Conservation (phyloP, 2,329 filamentous ascomycete genomes). For the Penicillium crustosum region DNA sequence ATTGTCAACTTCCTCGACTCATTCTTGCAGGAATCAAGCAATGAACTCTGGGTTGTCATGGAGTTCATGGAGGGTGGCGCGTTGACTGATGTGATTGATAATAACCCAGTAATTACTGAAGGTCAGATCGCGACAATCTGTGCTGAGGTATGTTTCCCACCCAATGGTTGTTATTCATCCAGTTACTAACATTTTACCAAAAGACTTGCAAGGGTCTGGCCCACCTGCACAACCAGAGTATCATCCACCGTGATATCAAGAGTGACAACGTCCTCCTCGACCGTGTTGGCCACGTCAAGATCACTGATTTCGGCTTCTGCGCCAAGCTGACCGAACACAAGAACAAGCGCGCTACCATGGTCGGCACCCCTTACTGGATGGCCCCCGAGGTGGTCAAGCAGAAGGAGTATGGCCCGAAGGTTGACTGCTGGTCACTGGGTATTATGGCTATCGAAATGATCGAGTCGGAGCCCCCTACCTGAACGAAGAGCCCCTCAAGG, state of each 20-base stretch:
- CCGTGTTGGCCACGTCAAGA: constrained; percentile 93
- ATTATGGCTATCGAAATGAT: constrained; percentile 99
- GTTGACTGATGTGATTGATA: constrained; percentile 97
- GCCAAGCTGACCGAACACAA: constrained; percentile 97
- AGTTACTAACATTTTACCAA: constrained; percentile 15
- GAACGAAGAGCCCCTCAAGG: constrained; percentile 96
- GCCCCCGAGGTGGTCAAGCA: constrained; percentile 98
- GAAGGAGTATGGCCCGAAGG: constrained; percentile 97
- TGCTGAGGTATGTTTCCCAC: constrained; percentile 68
- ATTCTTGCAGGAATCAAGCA: constrained; percentile 90
- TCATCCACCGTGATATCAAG: constrained; percentile 99
- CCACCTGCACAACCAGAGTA: constrained; percentile 91
- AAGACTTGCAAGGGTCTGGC: constrained; percentile 94
- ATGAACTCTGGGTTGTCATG: constrained; percentile 99
- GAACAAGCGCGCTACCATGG: constrained; percentile 97
- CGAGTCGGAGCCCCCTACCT: constrained; percentile 94
- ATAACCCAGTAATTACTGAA: constrained; percentile 89
- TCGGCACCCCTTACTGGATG: constrained; percentile 99
- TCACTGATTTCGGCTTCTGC: constrained; percentile 98
- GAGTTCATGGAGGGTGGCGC: constrained; percentile 99
- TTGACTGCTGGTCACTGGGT: constrained; percentile 97
- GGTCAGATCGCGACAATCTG: constrained; percentile 98
- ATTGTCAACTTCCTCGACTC: constrained; percentile 99
- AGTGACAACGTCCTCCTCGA: constrained; percentile 97
- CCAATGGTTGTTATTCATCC: background rate